These are phyloP conservation scores for Solanum hybrid DNA, from an alignment of 305 asterid species.

Conservation along the genomic window DNA sequence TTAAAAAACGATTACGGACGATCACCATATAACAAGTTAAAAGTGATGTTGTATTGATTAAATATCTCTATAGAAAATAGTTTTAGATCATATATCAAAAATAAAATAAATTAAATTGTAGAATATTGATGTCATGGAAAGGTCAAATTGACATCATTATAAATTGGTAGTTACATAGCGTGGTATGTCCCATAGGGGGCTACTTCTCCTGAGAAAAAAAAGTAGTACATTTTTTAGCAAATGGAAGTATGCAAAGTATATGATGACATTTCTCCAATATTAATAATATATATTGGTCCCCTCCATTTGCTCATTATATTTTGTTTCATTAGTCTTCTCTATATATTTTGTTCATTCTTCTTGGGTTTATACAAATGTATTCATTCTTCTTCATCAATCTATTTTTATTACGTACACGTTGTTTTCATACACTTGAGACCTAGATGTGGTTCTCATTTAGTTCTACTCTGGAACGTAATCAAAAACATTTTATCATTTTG, in stretches of 20 bases:
- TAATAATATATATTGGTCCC: background rate
- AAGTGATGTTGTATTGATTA: background rate
- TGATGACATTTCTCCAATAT: slow-evolving; percentile 5
- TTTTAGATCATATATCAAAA: background rate
- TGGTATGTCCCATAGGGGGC: slow-evolving; percentile 2
- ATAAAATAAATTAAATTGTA: background rate
- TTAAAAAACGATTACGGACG: too few species aligned
- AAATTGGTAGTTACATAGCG: background rate
- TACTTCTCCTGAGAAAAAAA: background rate
- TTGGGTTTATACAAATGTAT: slow-evolving; percentile 20
- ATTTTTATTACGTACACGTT: background rate
- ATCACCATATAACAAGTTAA: too few species aligned
- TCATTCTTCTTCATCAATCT: slow-evolving; percentile 1
- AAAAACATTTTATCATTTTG: slow-evolving; percentile 1
- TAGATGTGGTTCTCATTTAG: background rate
- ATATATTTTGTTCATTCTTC: slow-evolving; percentile 29
- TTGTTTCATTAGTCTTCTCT: slow-evolving; percentile 1
- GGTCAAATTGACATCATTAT: slow-evolving; percentile 59
- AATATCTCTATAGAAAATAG: background rate
- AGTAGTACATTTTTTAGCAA: background rate
- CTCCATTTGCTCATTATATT: background rate
- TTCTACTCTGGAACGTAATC: slow-evolving; percentile 3
- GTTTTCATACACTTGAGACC: slow-evolving; percentile 21
- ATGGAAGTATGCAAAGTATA: slow-evolving; percentile 4
- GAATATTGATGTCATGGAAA: slow-evolving; percentile 46